Evolutionary conservation across 1,284 basidiomycete species (phyloP).

Genomic region (Naganishia liquefaciens): DNA sequence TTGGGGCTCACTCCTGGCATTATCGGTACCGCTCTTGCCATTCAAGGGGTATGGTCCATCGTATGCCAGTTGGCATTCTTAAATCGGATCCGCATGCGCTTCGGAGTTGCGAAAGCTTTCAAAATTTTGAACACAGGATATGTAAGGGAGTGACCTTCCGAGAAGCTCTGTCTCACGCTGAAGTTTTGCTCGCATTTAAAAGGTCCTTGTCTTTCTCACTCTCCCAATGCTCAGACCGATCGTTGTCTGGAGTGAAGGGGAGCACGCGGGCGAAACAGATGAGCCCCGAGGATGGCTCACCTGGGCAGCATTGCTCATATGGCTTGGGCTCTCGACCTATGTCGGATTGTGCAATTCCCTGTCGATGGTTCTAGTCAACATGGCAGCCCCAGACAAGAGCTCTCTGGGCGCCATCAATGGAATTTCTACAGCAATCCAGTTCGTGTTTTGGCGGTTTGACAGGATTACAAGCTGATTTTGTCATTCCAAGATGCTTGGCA

Average conservation of each 20-base stretch:
- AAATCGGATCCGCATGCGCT: conserved; percentile 43
- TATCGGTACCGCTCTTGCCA: conserved; percentile 47
- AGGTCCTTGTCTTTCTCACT: conserved; percentile 45
- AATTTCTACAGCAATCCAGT: conserved; percentile 46
- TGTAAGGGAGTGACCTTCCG: conserved; percentile 7
- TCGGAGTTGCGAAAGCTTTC: conserved; percentile 44
- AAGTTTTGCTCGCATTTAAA: conserved; percentile 11
- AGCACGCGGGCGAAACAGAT: conserved; percentile 35
- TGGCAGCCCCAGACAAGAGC: conserved; percentile 44
- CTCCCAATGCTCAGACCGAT: conserved; percentile 44
- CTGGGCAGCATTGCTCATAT: conserved; percentile 42
- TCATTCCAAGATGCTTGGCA: conserved; percentile 41
- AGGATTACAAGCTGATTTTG: background rate
- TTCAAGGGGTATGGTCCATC: conserved; percentile 51
- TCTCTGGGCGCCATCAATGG: conserved; percentile 52
- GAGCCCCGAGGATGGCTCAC: conserved; percentile 41
- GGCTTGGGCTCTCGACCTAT: conserved; percentile 44
- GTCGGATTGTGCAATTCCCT: conserved; percentile 42
- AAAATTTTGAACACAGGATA: conserved; percentile 42
- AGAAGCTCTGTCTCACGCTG: conserved; percentile 5
- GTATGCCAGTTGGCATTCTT: conserved; percentile 48
- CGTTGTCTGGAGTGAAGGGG: conserved; percentile 40
- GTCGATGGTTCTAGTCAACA: conserved; percentile 50
- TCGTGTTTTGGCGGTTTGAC: background rate
- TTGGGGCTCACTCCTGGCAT: conserved; percentile 47